phyloP scores from a whole-genome alignment of 345 rosid genomes.

The Erucastrum elatum region DNA sequence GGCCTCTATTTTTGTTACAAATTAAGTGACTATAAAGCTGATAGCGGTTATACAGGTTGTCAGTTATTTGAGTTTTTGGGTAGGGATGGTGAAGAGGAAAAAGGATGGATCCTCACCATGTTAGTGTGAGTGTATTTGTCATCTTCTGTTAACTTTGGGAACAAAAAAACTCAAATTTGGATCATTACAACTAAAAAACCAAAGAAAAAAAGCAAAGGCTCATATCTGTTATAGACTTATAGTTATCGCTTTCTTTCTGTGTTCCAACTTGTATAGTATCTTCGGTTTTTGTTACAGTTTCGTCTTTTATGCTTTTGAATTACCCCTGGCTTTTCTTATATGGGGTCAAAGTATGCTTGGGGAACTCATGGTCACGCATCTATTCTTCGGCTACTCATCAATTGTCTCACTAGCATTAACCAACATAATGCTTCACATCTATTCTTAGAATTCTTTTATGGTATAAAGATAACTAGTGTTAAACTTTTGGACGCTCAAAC shows the following conservation, averaged over 20 bases:
- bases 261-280: slow-evolving; percentile 12
- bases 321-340: neutral
- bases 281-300: neutral
- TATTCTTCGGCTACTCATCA: neutral
- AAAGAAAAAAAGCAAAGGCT: neutral
- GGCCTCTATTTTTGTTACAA: too few species aligned
- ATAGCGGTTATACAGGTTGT: slow-evolving; percentile 11
- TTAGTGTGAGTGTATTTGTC: slow-evolving; percentile 16
- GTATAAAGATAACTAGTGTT: too few species aligned
- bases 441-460: neutral
- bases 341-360: neutral
- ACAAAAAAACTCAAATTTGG: neutral
- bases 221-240: neutral
- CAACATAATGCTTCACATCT: neutral
- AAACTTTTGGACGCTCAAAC: too few species aligned
- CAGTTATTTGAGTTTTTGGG: neutral
- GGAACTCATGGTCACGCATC: neutral
- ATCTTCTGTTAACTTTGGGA: slow-evolving; percentile 9
- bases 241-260: neutral
- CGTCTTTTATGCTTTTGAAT: neutral
- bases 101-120: neutral
- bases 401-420: neutral
- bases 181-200: slow-evolving; percentile 3
- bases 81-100: neutral
- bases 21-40: too few species aligned